A percentile compares a stretch with the other conserved stretches of the same genome.
phyloP scores from a whole-genome alignment of 2,329 filamentous ascomycete species.

The Neospermospora avenae region DNA sequence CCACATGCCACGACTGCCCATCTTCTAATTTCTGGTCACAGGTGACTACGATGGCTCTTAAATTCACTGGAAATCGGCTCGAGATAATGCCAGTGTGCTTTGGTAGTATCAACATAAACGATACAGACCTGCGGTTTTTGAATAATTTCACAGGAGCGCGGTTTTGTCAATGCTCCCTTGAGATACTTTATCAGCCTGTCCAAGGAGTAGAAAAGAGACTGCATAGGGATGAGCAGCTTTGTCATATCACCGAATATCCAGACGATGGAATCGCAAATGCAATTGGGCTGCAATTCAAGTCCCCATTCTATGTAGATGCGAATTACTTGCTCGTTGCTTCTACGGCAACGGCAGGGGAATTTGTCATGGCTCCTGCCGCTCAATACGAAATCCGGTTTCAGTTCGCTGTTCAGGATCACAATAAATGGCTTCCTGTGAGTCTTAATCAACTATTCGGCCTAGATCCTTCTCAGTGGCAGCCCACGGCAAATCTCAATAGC shows the following conservation, averaged over 20 bases:
- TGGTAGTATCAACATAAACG: background rate
- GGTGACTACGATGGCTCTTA: background rate
- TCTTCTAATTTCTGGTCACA: background rate
- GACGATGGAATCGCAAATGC: background rate
- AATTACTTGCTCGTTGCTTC: background rate
- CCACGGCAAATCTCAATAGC: too few relatives aligned
- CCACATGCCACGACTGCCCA: background rate
- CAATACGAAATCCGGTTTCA: background rate
- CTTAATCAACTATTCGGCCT: too few relatives aligned
- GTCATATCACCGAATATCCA: background rate
- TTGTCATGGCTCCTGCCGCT: background rate
- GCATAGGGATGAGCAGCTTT: background rate
- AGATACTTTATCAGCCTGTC: background rate
- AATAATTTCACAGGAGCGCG: background rate
- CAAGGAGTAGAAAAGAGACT: background rate
- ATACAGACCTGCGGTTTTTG: background rate
- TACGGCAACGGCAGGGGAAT: background rate
- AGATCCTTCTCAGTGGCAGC: too few relatives aligned
- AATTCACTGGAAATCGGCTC: background rate
- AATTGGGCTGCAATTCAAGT: background rate
- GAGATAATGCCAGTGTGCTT: background rate
- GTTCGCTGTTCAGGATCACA: background rate
- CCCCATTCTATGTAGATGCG: background rate
- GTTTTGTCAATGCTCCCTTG: background rate
- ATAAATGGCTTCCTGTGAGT: too few relatives aligned